Conservation (phyloP, 2,329 filamentous ascomycete species). For the Bipolaris oryzae region DNA sequence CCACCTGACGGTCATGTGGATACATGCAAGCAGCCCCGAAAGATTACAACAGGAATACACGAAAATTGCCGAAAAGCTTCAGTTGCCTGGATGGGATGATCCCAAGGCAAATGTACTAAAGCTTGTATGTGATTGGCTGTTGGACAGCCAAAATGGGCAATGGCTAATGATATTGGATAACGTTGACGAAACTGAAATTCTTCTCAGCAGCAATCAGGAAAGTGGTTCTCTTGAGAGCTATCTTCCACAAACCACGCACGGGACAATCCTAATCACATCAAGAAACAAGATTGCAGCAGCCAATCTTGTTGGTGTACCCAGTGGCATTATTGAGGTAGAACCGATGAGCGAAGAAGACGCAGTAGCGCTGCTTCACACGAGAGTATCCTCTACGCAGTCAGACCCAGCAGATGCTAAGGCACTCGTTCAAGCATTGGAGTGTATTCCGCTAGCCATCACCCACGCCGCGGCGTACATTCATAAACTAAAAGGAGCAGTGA, state of each 20-base stretch:
- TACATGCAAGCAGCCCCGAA: slow-evolving; percentile 16
- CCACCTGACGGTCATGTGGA: slow-evolving; percentile 16
- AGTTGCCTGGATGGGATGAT: slow-evolving; percentile 17
- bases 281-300: slow-evolving; percentile 23
- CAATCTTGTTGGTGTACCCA: slow-evolving; percentile 17
- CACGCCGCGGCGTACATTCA: background rate
- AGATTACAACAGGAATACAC: slow-evolving; percentile 19
- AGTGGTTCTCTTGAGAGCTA: slow-evolving; percentile 10
- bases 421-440: background rate
- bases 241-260: slow-evolving; percentile 18
- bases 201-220: background rate
- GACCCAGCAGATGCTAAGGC: background rate
- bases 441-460: background rate
- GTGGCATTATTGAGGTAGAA: background rate
- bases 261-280: slow-evolving; percentile 21
- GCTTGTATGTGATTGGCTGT: slow-evolving; percentile 21
- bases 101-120: slow-evolving; percentile 16
- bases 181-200: slow-evolving; percentile 19
- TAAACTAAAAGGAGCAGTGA: background rate
- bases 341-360: background rate
- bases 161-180: slow-evolving; percentile 29
- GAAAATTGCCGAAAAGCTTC: slow-evolving; percentile 16
- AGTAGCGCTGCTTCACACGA: background rate
- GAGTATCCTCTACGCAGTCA: background rate
- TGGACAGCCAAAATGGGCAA: slow-evolving; percentile 15